These are phyloP conservation scores for Colletotrichum theobromicola DNA, from an alignment of 2,329 filamentous ascomycete genomes.

Conservation along the genomic window DNA sequence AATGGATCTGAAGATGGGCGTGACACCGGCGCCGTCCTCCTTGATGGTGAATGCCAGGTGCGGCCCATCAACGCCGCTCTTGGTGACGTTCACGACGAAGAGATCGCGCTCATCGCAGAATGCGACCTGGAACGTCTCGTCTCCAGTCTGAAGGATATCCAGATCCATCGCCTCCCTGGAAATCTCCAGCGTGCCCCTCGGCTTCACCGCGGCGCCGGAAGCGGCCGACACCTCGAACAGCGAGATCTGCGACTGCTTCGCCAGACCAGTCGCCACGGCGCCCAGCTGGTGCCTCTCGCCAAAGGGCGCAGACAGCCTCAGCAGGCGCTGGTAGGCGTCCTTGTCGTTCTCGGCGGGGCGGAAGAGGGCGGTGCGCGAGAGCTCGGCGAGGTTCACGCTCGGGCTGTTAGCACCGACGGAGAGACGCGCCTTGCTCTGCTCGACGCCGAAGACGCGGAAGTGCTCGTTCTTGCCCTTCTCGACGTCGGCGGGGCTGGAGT, in stretches of 20 bases:
- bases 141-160: conserved; percentile 69
- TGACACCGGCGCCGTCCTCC: conserved; percentile 45
- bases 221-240: conserved; percentile 73
- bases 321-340: conserved; percentile 63
- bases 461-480: conserved; percentile 82
- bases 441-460: conserved; percentile 76
- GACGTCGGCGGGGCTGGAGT: conserved; percentile 76
- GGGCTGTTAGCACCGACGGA: conserved; percentile 32
- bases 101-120: conserved; percentile 83
- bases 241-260: conserved; percentile 77
- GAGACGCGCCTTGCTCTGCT: conserved; percentile 40
- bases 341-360: conserved; percentile 50
- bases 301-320: conserved; percentile 58
- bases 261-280: conserved; percentile 79
- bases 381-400: conserved; percentile 51
- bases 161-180: conserved; percentile 69
- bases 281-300: conserved; percentile 62
- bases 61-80: conserved; percentile 50
- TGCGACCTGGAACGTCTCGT: conserved; percentile 71
- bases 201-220: conserved; percentile 50
- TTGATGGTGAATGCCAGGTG: conserved; percentile 62
- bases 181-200: conserved; percentile 55
- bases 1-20: conserved; percentile 61
- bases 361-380: conserved; percentile 60
- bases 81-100: conserved; percentile 62